These are phyloP conservation scores for Boletellus ananas DNA, from an alignment of 768 basidiomycete genomes.

Conservation along the genomic window DNA sequence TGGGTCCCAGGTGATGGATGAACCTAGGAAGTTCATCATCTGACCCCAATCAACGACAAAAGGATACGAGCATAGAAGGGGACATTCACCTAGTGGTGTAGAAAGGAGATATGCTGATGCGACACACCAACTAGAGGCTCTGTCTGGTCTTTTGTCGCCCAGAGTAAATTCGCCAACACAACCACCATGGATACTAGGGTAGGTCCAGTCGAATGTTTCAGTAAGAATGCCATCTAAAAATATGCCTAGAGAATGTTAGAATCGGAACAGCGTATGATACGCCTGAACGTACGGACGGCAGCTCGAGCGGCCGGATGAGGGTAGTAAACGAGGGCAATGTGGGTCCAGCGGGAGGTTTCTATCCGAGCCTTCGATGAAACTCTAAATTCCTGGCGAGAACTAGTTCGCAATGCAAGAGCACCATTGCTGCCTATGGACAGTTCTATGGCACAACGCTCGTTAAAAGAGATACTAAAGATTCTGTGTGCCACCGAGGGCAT, in stretches of 20 bases:
- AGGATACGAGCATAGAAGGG: background rate
- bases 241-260: conserved; percentile 44
- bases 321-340: conserved; percentile 64
- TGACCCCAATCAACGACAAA: conserved; percentile 26
- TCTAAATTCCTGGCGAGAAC: conserved; percentile 36
- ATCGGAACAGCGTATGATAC: background rate
- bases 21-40: conserved; percentile 71
- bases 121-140: conserved; percentile 54
- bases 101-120: conserved; percentile 63
- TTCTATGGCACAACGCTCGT: conserved; percentile 35
- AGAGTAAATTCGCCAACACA: conserved; percentile 44
- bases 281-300: conserved; percentile 51
- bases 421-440: conserved; percentile 55
- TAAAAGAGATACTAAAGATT: conserved; percentile 36
- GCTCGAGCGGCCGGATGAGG: conserved; percentile 53
- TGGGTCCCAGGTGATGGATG: conserved; percentile 78
- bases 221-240: conserved; percentile 70
- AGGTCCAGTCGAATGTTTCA: conserved; percentile 60
- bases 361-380: conserved; percentile 47
- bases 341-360: conserved; percentile 64
- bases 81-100: conserved; percentile 48
- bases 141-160: conserved; percentile 47
- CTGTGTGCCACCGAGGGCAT: conserved; percentile 34
- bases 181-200: conserved; percentile 50
- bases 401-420: conserved; percentile 45